Base-by-base conservation (phyloP, 305 asterid species). In the Caryopteris hybrid region DNA sequence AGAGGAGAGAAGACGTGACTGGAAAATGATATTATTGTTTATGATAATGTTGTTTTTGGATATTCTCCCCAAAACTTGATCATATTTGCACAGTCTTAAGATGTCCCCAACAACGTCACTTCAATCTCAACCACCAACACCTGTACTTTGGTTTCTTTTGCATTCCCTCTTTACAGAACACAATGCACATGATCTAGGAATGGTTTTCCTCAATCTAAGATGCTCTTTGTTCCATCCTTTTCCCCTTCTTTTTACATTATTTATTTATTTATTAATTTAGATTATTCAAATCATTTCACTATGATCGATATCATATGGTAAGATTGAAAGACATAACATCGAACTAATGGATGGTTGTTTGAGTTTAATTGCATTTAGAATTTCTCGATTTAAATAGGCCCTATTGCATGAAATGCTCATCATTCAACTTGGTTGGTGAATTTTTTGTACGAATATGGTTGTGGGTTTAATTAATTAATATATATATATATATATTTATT, bases 161-260 rank as follows among this genome's bases (percentile, higher is more conserved):
- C 43, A 70, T 17, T 67, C 22, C 61, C 71, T 74, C 85, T 83
- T 81, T 83, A 85, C 91, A 85, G 86, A 63, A 61, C 79, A 76
- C 87, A 77, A 41, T 58, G 81, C 92, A 88, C 87, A 81, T 85
- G 91, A 74, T 68, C 74, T 71, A 63, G 54, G 66, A 68, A 52
- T 74, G 82, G 33, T 61, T 64, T 53, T 62, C 8, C 59, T 68
- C 54, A 69, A 48, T 60, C 66, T 34, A 51, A 68, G 82, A 78
- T 82, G 80, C 86, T 71, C 80, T 70, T 72, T 75, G 73, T 67
- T 73, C 79, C 64, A 47, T 31, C 74, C 17, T 29, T 57, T 27
- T 42, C 18, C 14, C 7, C n/a, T 22, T 16, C n/a, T 6, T 48
- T 18, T 4, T 52, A 27, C 5, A 8, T 9, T n/a, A 5, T 8